phyloP scores from a whole-genome alignment of 2,329 filamentous ascomycete species.

The Penicillium rolfsii region DNA sequence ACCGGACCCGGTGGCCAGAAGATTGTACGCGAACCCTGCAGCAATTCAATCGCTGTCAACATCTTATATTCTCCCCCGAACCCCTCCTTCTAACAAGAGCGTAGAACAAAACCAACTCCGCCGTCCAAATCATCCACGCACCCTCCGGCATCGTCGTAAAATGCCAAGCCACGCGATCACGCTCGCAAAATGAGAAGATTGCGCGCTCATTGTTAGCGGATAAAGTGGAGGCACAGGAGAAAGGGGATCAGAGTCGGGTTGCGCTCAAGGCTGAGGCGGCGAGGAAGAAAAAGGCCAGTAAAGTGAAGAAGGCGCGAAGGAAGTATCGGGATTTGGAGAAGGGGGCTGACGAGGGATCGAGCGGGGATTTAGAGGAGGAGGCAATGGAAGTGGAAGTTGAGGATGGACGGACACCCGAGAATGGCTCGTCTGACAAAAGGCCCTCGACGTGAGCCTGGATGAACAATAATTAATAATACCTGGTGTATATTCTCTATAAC shows the following conservation, averaged over 20 bases:
- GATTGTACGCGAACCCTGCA: conserved; percentile 62
- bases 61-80: background rate
- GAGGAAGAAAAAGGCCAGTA: conserved; percentile 59
- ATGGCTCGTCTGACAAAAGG: background rate
- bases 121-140: conserved; percentile 87
- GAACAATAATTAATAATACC: background rate
- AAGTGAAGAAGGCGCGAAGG: conserved; percentile 48
- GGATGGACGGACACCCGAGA: background rate
- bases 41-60: no score
- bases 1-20: conserved; percentile 94
- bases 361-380: conserved; percentile 13
- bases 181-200: conserved; percentile 82
- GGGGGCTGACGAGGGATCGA: conserved; percentile 26
- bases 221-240: conserved; percentile 72
- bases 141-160: conserved; percentile 94
- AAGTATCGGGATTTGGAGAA: conserved; percentile 48
- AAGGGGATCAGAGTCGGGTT: conserved; percentile 75
- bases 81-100: background rate
- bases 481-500: background rate
- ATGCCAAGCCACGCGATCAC: conserved; percentile 85
- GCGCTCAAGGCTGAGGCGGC: conserved; percentile 83
- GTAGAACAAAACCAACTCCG: conserved; percentile 94
- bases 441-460: background rate
- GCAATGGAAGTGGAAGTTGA: conserved; percentile 15
- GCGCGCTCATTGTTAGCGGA: conserved; percentile 78